Percentiles rank a stretch among this genome's conserved stretches.
phyloP scores from a whole-genome alignment of 2,329 filamentous ascomycete species.

The Colletotrichum tabaci region DNA sequence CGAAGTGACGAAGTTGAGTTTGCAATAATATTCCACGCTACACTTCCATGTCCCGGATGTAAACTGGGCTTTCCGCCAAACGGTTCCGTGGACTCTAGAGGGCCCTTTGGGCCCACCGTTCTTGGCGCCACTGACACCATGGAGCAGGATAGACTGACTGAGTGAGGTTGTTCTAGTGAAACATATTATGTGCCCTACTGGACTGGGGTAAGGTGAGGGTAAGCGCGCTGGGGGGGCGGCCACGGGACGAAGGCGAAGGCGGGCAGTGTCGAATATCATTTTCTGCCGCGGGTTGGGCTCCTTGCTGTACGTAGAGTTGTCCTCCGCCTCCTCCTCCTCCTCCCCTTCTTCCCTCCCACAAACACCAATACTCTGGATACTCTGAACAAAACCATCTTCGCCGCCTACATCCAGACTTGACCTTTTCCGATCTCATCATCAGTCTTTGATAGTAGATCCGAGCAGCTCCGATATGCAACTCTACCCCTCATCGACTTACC shows the following conservation, averaged over 20 bases:
- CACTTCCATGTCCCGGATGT: conserved; percentile 19
- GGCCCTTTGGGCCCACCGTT: conserved; percentile 17
- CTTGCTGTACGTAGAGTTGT: conserved; percentile 24
- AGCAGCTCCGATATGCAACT: conserved; percentile 41
- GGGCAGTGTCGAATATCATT: conserved; percentile 39
- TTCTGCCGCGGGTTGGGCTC: conserved; percentile 40
- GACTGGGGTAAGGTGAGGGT: conserved; percentile 21
- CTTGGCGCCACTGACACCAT: conserved; percentile 20
- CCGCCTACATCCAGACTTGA: conserved; percentile 29
- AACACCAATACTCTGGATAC: conserved; percentile 36
- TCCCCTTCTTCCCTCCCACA: conserved; percentile 33
- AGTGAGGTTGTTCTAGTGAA: neutral
- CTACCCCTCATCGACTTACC: conserved; percentile 40
- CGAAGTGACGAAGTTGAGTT: conserved; percentile 33
- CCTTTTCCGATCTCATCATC: conserved; percentile 34
- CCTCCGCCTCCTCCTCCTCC: conserved; percentile 5
- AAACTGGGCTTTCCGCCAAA: conserved; percentile 30
- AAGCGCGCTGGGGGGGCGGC: conserved; percentile 32
- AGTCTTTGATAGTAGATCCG: conserved; percentile 37
- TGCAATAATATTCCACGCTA: conserved; percentile 24
- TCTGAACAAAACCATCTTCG: conserved; percentile 39
- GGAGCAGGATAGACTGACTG: neutral
- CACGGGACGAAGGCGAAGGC: conserved; percentile 32
- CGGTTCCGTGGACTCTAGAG: conserved; percentile 9
- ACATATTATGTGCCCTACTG: conserved; percentile 37